Evolutionary conservation across 2,329 filamentous ascomycete species (phyloP).

Genomic region (Calonectria ilicicola): DNA sequence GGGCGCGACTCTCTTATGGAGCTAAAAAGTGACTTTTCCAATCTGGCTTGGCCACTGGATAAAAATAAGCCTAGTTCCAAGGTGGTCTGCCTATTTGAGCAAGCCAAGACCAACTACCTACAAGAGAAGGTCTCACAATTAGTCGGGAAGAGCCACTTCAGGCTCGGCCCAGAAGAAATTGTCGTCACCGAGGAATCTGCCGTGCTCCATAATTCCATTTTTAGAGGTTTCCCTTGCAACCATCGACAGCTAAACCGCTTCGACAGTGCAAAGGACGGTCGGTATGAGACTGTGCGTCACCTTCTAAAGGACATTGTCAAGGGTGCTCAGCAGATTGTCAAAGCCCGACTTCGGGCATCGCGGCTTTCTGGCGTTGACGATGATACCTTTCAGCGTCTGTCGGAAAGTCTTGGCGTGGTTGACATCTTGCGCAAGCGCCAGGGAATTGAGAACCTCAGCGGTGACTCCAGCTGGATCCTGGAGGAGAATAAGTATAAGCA

Average conservation of each 20-base stretch:
- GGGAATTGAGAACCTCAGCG: constrained; percentile 11
- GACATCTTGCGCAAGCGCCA: constrained; percentile 15
- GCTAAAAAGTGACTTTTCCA: constrained; percentile 16
- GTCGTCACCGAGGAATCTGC: constrained; percentile 18
- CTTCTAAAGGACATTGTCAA: constrained; percentile 21
- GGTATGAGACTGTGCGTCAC: constrained; percentile 10
- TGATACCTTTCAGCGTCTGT: constrained; percentile 16
- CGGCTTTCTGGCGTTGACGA: constrained; percentile 19
- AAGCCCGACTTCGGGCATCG: constrained; percentile 15
- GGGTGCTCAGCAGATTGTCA: constrained; percentile 11
- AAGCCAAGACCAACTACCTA: constrained; percentile 20
- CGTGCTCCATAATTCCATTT: constrained; percentile 6
- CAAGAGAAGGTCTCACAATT: constrained; percentile 17
- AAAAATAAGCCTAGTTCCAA: constrained; percentile 15
- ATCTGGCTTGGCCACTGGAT: constrained; percentile 6
- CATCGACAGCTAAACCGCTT: constrained; percentile 23
- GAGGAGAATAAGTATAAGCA: constrained; percentile 9
- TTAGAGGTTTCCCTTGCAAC: constrained; percentile 14
- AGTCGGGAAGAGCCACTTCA: constrained; percentile 14
- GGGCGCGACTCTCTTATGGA: constrained; percentile 17
- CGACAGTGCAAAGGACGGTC: constrained; percentile 17
- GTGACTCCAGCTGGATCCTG: constrained; percentile 14
- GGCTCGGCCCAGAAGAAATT: constrained; percentile 20
- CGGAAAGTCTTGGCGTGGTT: constrained; percentile 13
- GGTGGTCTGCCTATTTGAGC: constrained; percentile 14